Base-by-base conservation (phyloP, 139 green algal genomes). In the Ostreobium quekettii region DNA sequence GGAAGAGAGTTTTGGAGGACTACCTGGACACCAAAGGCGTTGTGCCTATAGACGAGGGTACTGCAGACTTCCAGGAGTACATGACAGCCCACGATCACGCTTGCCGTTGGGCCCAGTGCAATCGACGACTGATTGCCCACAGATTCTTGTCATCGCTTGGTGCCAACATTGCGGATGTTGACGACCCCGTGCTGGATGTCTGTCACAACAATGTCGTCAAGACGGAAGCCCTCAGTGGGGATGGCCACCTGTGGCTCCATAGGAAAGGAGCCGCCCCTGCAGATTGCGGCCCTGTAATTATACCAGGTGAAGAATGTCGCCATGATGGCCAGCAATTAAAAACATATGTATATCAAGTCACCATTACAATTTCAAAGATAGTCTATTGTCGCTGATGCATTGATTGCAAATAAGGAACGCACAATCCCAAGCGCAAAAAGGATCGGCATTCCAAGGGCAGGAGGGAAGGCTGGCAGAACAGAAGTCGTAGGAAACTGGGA, bases 181-280 rank as follows among this genome's bases (percentile, higher is more conserved):
- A 19, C 15, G 19, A 53, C 19, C 42, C 42, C 15, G 42, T 53
- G 42, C 42, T 53, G 42, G 42, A 53, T 53, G 19, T 53, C 19
- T 53, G 42, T 53, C 42, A 53, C 42, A 53, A 53, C 42, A 53
- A 53, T 53, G 42, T 53, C 42, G 42, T 53, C 42, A 53, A 53
- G 19, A 53, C 19, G 42, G 19, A 11, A 11, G 19, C 15, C 42
- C 42, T 53, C 15, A 11, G 11, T 11, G 42, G 19, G 42, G 42
- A 53, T 53, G 42, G 42, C 15, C 15, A 11, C 19, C 19, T 53
- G 42, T 53, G 42, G 42, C 19, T 53, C 15, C 42, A 53, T 53
- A 53, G 42, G 42, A 53, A 53, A 19, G 42, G 42, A 11, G 42
- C 42, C 42, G 42, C 42, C 11, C 42, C 42, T 53, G 42, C 42